Percentiles rank a stretch among this genome's conserved stretches.
Evolutionary conservation across 371 early-diverging fungal species (phyloP).

Genomic region (Zopfochytrium polystomum): DNA sequence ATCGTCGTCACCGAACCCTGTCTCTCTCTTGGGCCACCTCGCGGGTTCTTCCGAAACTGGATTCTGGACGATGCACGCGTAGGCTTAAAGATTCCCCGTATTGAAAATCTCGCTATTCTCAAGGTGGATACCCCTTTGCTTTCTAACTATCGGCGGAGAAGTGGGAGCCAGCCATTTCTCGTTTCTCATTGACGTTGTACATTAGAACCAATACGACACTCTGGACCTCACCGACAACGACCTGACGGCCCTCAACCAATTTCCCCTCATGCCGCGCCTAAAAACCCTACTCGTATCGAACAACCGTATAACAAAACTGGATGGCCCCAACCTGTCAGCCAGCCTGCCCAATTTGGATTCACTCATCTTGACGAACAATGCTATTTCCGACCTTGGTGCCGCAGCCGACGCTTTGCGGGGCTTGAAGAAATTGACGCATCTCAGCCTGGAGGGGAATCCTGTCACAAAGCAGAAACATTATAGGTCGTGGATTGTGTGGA

Average conservation of each 20-base stretch:
- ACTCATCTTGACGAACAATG: conserved; percentile 83
- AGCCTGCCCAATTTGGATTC: conserved; percentile 73
- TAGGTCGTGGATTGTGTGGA: conserved; percentile 76
- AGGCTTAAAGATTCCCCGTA: conserved; percentile 82
- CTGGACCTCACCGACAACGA: conserved; percentile 93
- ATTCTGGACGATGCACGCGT: too few species aligned
- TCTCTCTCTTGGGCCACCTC: too few species aligned
- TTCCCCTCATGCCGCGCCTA: conserved; percentile 82
- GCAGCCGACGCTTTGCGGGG: conserved; percentile 68
- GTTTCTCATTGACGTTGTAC: too few species aligned
- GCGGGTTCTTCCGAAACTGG: too few species aligned
- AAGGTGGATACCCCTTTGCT: conserved; percentile 56
- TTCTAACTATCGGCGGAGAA: too few species aligned
- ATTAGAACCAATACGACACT: conserved; percentile 83
- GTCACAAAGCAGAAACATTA: conserved; percentile 77
- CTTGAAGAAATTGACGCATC: conserved; percentile 55
- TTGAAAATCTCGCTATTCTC: conserved; percentile 92
- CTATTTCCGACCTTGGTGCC: conserved; percentile 76
- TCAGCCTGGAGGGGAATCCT: conserved; percentile 84
- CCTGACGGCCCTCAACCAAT: conserved; percentile 77
- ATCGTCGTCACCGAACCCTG: conserved; percentile 2
- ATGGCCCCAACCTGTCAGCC: conserved; percentile 57
- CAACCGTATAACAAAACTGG: conserved; percentile 83
- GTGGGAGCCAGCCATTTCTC: too few species aligned
- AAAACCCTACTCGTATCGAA: conserved; percentile 71